Base-by-base conservation (phyloP, 2,329 filamentous ascomycete species). In the Sporothrix luriei region DNA sequence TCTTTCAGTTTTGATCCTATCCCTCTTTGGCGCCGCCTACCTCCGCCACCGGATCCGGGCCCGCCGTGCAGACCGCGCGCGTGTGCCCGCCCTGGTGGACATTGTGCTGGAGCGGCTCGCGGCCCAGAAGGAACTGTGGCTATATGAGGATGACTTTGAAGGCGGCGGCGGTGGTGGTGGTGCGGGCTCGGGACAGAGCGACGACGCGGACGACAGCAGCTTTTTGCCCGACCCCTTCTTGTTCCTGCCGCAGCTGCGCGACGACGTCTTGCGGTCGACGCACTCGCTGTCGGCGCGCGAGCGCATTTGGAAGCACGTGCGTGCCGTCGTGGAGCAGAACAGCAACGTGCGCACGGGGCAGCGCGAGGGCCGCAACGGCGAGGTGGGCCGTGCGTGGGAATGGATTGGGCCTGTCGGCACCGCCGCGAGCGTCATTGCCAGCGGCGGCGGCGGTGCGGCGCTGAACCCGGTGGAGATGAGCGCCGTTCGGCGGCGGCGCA, bases 281-380 rank as follows among this genome's bases (percentile, higher is more conserved):
- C 92, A 97, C 78, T 90, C 87, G 3, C 84, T 94, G 24, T 84
- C 85, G 10, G 87, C 93, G 75, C 86, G 95, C 49, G 91, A 95
- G 76, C 87, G 88, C 69, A 83, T 99, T 66, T 99, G 96, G 95
- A 85, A 88, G 73, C 88, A 88, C 65, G 95, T 99, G 24, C 87
- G 88, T 74, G 87, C 84, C 66, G 90, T 98, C 67, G 94, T 99
- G 0, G 95, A 99, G 80, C 89, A 90, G 79, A 99, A 99, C 78
- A 91, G 92, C 71, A 99, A 99, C 76, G 91, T 99, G 19, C 87
- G 95, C 54, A 92, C 86, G 0, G 83, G 85, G 80, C 80, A 94
- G 85, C 81, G 93, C 82, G 82, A 91, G 85, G 80, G 90, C 61
- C 81, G 83, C 68, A 89, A 84, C 74, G 88, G 88, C 46, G 88